phyloP scores from a whole-genome alignment of 140 eudicot species.

The Cichorium intybus region DNA sequence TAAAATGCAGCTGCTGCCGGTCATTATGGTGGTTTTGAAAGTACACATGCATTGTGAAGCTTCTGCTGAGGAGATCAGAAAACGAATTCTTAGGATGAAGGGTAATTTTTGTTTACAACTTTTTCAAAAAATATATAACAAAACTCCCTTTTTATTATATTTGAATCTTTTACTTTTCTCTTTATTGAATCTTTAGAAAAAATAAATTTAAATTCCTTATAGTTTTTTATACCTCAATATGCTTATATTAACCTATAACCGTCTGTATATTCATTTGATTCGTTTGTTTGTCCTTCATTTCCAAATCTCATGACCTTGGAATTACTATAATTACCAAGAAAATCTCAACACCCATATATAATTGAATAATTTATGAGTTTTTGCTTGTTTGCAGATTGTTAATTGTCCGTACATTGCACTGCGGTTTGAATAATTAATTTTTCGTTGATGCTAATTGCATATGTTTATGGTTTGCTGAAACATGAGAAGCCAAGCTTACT shows the following conservation, averaged over 20 bases:
- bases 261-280: slow-evolving; percentile 25
- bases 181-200: slow-evolving; percentile 21
- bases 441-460: too few relatives aligned
- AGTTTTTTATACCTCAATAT: background rate
- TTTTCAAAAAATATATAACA: background rate
- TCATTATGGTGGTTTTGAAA: slow-evolving; percentile 60
- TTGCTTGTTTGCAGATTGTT: too few relatives aligned
- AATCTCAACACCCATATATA: background rate
- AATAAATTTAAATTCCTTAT: background rate
- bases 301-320: background rate
- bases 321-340: slow-evolving; percentile 12
- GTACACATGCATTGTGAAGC: slow-evolving; percentile 98
- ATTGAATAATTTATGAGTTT: too few relatives aligned
- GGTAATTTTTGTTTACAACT: slow-evolving; percentile 34
- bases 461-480: too few relatives aligned
- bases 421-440: too few relatives aligned
- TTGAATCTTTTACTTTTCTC: slow-evolving; percentile 13
- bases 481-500: too few relatives aligned
- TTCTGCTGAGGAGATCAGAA: slow-evolving; percentile 75
- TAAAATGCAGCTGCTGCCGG: slow-evolving; percentile 45
- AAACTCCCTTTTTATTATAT: background rate
- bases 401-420: too few relatives aligned
- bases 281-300: background rate
- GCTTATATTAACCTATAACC: slow-evolving; percentile 8
- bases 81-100: slow-evolving; percentile 59